These are phyloP conservation scores for Microbotryomycetes sp. DNA, from an alignment of 1,284 basidiomycete species.

Conservation along the genomic window DNA sequence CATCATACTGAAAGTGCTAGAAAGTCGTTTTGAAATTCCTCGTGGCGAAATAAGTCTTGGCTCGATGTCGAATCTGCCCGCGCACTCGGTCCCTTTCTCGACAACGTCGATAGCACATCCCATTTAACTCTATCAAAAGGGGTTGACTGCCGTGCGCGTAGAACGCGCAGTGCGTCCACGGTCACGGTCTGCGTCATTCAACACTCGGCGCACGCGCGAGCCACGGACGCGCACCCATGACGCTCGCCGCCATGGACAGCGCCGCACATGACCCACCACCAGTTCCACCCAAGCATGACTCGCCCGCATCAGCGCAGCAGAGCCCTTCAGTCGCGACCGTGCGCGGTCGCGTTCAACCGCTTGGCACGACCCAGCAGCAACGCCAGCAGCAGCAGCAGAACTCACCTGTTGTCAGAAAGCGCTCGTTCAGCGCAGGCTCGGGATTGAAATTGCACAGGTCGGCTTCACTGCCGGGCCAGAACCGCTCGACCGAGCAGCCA, in stretches of 20 bases:
- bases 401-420: not conserved
- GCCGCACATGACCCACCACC: not conserved
- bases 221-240: no score
- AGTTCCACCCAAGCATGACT: not conserved
- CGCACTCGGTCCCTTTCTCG: no score
- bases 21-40: no score
- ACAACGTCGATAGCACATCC: no score
- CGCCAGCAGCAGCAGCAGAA: not conserved
- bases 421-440: not conserved
- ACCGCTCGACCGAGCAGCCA: not conserved
- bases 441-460: not conserved
- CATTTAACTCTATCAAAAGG: no score
- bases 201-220: not conserved
- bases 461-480: not conserved
- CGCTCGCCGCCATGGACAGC: no score
- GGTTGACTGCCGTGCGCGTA: no score
- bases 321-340: not conserved
- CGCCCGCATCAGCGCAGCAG: no score
- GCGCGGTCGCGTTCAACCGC: not conserved
- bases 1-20: no score
- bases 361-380: conserved; percentile 1
- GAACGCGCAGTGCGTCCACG: no score
- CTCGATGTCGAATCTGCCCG: no score
- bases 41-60: no score
- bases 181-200: not conserved